Conservation (phyloP, 257 asterid genomes). For the Cinchona pubescens region DNA sequence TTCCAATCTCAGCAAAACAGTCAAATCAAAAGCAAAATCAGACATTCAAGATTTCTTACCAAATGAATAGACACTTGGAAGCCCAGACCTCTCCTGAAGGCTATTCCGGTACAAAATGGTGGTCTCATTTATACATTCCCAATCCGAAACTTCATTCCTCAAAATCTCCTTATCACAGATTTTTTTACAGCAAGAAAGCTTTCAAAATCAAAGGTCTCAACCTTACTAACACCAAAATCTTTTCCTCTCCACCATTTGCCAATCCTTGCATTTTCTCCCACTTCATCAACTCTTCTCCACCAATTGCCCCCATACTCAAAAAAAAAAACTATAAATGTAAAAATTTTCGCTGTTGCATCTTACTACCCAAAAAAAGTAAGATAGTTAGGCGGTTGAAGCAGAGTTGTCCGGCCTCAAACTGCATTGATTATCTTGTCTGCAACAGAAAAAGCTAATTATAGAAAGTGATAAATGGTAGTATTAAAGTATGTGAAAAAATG, state of each 20-base stretch:
- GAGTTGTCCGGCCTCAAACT: constrained; percentile 21
- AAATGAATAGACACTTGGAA: constrained; percentile 83
- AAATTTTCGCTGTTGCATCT: constrained; percentile 4
- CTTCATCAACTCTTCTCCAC: constrained; percentile 66
- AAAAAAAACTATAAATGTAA: constrained; percentile 1
- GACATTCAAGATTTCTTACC: constrained; percentile 46
- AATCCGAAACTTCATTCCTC: constrained; percentile 80
- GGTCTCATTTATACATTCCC: constrained; percentile 97
- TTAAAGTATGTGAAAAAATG: constrained; percentile 21
- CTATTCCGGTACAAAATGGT: constrained; percentile 93
- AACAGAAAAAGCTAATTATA: constrained; percentile 34
- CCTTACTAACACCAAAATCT: constrained; percentile 89
- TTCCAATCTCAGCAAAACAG: background rate
- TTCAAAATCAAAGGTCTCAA: constrained; percentile 94
- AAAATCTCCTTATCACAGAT: constrained; percentile 85
- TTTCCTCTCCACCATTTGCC: constrained; percentile 61
- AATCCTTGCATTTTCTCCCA: constrained; percentile 80
- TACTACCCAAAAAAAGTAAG: constrained; percentile 17
- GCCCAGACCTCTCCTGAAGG: constrained; percentile 95
- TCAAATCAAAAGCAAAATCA: constrained; percentile 10
- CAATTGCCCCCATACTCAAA: constrained; percentile 76
- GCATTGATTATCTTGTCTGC: constrained; percentile 43
- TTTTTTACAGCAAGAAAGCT: too few relatives aligned
- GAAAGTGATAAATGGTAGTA: constrained; percentile 26
- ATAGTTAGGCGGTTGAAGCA: constrained; percentile 17